Evolutionary conservation across 2,329 filamentous ascomycete genomes (phyloP).

Genomic region (Emericellopsis atlantica): DNA sequence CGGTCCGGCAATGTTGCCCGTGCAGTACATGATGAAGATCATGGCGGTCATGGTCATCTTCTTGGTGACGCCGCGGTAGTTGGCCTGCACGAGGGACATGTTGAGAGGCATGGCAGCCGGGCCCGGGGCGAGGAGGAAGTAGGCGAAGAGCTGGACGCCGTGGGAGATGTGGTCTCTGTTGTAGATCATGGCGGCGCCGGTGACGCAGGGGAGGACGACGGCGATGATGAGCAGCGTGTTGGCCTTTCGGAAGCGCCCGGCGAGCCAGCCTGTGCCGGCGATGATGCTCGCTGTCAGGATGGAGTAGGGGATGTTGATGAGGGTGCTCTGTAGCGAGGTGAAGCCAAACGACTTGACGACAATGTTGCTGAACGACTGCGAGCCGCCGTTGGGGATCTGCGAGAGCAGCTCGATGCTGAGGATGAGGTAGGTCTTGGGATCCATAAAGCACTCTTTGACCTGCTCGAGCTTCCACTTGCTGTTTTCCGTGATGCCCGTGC

Average conservation of each 20-base stretch:
- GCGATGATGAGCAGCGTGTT: constrained; percentile 38
- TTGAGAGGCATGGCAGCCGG: constrained; percentile 40
- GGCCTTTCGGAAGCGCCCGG: constrained; percentile 34
- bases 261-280: constrained; percentile 33
- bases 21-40: constrained; percentile 41
- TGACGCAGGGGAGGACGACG: constrained; percentile 36
- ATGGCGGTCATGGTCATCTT: constrained; percentile 46
- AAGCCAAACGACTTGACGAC: constrained; percentile 44
- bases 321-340: constrained; percentile 36
- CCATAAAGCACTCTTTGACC: constrained; percentile 36
- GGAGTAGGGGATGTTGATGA: constrained; percentile 48
- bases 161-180: constrained; percentile 24
- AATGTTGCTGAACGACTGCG: constrained; percentile 45
- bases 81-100: constrained; percentile 41
- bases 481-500: constrained; percentile 37
- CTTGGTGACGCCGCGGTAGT: constrained; percentile 44
- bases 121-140: constrained; percentile 42
- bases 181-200: constrained; percentile 41
- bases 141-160: constrained; percentile 39
- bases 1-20: constrained; percentile 42
- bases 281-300: constrained; percentile 35
- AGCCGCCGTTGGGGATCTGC: constrained; percentile 51
- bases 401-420: constrained; percentile 37
- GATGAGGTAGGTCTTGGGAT: constrained; percentile 49
- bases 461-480: constrained; percentile 37